Evolutionary conservation across 2,329 filamentous ascomycete genomes (phyloP), one percentile per base, ranked within the genome.

Genomic region (Talaromyces sp.): DNA sequence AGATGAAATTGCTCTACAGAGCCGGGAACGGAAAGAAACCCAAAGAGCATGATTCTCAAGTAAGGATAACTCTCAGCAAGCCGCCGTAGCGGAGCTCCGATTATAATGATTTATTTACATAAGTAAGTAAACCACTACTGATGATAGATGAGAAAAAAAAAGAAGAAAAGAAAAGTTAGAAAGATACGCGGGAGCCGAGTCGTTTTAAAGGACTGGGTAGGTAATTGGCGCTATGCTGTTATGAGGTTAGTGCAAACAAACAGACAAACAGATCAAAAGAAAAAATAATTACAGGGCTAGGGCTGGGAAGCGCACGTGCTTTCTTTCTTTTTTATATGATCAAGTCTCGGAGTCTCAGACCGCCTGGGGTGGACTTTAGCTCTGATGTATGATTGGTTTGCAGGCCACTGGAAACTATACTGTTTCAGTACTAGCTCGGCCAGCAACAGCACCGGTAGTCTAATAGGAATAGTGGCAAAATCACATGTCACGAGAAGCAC

Each of bases 11-110:
- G 65, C 66, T 81, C 78, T 81, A 67, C 76, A 74, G 75, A 76
- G 79, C 78, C 71, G 79, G 79, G 79, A 81, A 81, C 79, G 79
- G 79, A 81, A 74, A 77, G 72, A 78, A 77, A 79, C 74, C 76
- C 77, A 80, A 72, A 62, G 69, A 73, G 72, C 67, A 73, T 75
- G 70, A 71, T 73, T 70, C 33, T 40, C 33, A 57, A 57, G n/a
- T 73, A 71, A 71, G 75, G 77, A 80, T 75, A 80, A 77, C 73
- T 76, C 80, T 81, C 77, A 81, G 79, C 76, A 75, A 77, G 77
- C 79, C 77, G 75, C 76, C 69, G 66, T 69, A 68, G 75, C 76
- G 77, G 77, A 80, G 77, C 79, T 78, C 73, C 76, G 73, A 72
- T 76, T 56, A 63, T 46, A 63, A 57, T 57, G 50, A 73, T 78